Evolutionary conservation across 805 yeast species (phyloP).

Genomic region (Pichia exigua): DNA sequence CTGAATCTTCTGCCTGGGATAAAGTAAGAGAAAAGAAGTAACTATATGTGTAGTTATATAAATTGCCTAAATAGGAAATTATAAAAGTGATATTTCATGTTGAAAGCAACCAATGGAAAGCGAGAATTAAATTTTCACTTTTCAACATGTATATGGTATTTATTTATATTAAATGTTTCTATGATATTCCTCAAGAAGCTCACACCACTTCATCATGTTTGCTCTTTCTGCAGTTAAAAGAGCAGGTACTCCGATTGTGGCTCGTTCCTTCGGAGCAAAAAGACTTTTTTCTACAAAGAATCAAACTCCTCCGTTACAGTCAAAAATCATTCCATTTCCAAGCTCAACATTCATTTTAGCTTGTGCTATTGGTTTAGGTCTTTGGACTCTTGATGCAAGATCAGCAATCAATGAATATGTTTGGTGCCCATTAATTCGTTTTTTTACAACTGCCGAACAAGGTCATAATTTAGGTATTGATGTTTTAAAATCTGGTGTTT

Average conservation of each 20-base stretch:
- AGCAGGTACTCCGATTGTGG: not conserved
- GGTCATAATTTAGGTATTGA: conserved; percentile 76
- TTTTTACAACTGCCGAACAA: conserved; percentile 69
- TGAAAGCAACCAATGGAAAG: not conserved
- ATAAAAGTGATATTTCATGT: not conserved
- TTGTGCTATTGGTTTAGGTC: conserved; percentile 32
- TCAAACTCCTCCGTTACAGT: conserved; percentile 5
- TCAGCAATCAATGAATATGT: conserved; percentile 78
- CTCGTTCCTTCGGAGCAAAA: not conserved
- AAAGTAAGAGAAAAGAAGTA: conserved; percentile 11
- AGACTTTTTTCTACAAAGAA: not conserved
- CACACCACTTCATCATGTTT: not conserved
- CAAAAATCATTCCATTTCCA: conserved; percentile 14
- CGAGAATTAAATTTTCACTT: not conserved
- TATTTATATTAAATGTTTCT: no score
- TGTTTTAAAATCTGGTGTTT: conserved; percentile 57
- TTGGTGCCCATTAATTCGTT: conserved; percentile 67
- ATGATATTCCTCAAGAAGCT: not conserved
- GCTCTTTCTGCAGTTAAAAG: not conserved
- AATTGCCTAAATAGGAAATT: not conserved
- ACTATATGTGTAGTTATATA: not conserved
- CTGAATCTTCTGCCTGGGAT: conserved; percentile 13
- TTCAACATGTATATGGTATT: not conserved
- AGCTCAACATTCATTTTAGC: conserved; percentile 17
- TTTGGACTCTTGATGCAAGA: conserved; percentile 66